Evolutionary conservation across 1,284 basidiomycete genomes (phyloP).

Genomic region (Ustilago vetiveriae): DNA sequence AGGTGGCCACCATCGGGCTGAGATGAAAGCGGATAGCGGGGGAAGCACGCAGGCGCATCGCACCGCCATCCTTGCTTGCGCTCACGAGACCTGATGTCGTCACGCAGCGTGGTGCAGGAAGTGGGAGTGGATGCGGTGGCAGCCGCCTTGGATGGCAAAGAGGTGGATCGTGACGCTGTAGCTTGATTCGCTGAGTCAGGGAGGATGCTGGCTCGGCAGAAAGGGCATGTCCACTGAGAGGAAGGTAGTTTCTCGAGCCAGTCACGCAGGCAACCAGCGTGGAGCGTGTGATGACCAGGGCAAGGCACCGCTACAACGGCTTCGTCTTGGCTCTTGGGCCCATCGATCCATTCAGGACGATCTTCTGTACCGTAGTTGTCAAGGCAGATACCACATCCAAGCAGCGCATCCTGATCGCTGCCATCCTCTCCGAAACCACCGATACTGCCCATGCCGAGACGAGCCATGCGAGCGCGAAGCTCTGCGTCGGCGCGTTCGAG

Average conservation of each 20-base stretch:
- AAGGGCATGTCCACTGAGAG: slow-evolving; percentile 63
- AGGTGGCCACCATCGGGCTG: slow-evolving; percentile 17
- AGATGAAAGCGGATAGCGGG: slow-evolving; percentile 43
- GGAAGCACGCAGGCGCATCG: slow-evolving; percentile 59
- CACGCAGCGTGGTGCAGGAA: slow-evolving; percentile 38
- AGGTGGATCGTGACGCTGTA: too few relatives aligned
- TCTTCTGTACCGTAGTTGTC: slow-evolving; percentile 60
- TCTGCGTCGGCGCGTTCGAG: slow-evolving; percentile 63
- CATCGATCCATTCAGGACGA: slow-evolving; percentile 57
- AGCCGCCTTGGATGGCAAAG: slow-evolving; percentile 4
- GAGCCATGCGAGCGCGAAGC: slow-evolving; percentile 60
- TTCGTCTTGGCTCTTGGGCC: slow-evolving; percentile 48
- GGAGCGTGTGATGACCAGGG: slow-evolving; percentile 59
- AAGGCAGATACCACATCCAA: slow-evolving; percentile 62
- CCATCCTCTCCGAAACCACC: slow-evolving; percentile 34
- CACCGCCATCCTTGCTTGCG: slow-evolving; percentile 54
- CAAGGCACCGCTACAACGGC: slow-evolving; percentile 63
- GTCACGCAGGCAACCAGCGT: slow-evolving; percentile 53
- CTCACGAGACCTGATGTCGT: slow-evolving; percentile 55
- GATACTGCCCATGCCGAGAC: slow-evolving; percentile 58
- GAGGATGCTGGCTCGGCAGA: slow-evolving; percentile 53
- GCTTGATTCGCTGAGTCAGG: slow-evolving; percentile 2
- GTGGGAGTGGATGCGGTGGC: background rate
- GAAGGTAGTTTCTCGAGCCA: slow-evolving; percentile 60
- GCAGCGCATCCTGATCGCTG: slow-evolving; percentile 22